phyloP scores from a whole-genome alignment of 139 green algal species.

The Coelastrella sp. region DNA sequence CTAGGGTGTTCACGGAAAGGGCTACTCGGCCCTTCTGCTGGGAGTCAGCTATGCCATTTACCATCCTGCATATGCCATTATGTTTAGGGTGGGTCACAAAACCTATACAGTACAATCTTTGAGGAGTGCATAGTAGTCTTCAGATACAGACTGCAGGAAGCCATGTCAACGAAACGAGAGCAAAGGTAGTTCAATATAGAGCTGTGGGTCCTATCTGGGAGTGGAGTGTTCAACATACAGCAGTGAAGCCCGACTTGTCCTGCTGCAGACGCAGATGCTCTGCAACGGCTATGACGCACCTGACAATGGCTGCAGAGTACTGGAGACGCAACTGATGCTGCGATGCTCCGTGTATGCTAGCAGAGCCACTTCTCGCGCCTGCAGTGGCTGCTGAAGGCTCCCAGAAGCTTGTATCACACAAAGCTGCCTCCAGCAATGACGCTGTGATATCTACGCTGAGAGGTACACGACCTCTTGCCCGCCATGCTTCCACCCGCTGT shows the following conservation, averaged over 20 bases:
- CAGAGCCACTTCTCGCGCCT: background rate
- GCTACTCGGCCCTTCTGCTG: conserved; percentile 79
- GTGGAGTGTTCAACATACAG: no score
- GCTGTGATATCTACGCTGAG: conserved; percentile 77
- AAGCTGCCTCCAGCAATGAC: conserved; percentile 62
- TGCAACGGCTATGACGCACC: background rate
- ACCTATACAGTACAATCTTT: background rate
- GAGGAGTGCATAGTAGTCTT: no score
- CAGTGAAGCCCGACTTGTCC: background rate
- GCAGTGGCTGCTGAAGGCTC: background rate
- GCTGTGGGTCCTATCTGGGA: no score
- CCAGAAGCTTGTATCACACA: conserved; percentile 47
- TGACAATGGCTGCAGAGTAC: conserved; percentile 67
- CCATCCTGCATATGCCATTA: conserved; percentile 65
- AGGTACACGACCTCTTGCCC: conserved; percentile 71
- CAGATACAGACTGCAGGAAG: no score
- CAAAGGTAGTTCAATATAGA: no score
- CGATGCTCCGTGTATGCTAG: background rate
- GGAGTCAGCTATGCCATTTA: conserved; percentile 88
- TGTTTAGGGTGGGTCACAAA: no score
- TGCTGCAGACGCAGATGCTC: background rate
- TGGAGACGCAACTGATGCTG: conserved; percentile 64
- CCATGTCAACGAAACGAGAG: no score
- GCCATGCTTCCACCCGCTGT: conserved; percentile 69
- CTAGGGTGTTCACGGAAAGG: conserved; percentile 72